phyloP scores from a whole-genome alignment of 208 protist species.

The Paratrypanosoma confusum region DNA sequence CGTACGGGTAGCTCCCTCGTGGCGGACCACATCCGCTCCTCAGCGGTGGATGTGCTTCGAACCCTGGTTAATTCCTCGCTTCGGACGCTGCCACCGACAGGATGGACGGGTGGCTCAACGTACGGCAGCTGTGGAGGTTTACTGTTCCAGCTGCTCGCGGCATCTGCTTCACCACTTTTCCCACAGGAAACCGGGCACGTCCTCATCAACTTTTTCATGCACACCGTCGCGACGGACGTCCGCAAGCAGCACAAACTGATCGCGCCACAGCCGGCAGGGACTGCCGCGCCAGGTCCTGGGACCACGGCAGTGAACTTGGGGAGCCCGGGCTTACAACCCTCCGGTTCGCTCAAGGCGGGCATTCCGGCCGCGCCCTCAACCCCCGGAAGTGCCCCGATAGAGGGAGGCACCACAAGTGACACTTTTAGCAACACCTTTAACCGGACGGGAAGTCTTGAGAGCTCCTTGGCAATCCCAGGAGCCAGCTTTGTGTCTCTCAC shows the following conservation, averaged over 20 bases:
- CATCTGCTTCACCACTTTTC: slow-evolving; percentile 27
- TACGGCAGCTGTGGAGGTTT: slow-evolving; percentile 73
- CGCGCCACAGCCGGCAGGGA: too few relatives aligned
- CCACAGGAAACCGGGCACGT: slow-evolving; percentile 34
- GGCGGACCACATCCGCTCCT: slow-evolving; percentile 23
- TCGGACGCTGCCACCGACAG: slow-evolving; percentile 24
- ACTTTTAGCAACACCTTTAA: too few relatives aligned
- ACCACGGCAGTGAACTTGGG: too few relatives aligned
- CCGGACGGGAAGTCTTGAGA: too few relatives aligned
- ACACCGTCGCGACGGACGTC: slow-evolving; percentile 35
- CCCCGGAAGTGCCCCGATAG: too few relatives aligned
- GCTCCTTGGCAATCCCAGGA: too few relatives aligned
- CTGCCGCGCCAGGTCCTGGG: too few relatives aligned
- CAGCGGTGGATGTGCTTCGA: slow-evolving; percentile 35
- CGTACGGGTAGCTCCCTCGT: background rate
- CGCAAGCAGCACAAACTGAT: slow-evolving; percentile 27
- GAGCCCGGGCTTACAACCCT: too few relatives aligned
- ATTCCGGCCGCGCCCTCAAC: too few relatives aligned
- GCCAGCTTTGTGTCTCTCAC: too few relatives aligned
- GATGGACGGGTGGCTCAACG: slow-evolving; percentile 36
- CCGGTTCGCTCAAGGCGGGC: too few relatives aligned
- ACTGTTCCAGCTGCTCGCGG: slow-evolving; percentile 71
- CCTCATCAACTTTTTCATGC: slow-evolving; percentile 54
- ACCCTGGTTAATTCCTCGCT: slow-evolving; percentile 47
- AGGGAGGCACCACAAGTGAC: too few relatives aligned